phyloP scores from a whole-genome alignment of 2,329 filamentous ascomycete genomes.

The Lasiodiplodia sp. region DNA sequence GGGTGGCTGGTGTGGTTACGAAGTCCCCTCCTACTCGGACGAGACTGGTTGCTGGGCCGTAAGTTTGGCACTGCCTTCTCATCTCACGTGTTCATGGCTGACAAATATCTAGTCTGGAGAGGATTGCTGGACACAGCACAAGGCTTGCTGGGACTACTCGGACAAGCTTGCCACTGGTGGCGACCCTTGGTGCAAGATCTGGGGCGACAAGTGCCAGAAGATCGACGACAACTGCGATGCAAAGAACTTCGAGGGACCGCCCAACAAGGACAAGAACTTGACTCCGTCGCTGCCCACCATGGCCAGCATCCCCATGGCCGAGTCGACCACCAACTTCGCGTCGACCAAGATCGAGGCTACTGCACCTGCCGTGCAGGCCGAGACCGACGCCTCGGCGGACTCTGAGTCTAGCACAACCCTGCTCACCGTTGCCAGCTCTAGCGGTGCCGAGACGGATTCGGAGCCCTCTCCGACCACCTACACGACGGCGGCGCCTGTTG shows the following conservation, averaged over 20 bases:
- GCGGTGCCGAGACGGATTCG: neutral
- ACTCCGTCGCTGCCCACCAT: slow-evolving; percentile 41
- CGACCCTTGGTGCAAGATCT: slow-evolving; percentile 64
- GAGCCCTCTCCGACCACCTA: neutral
- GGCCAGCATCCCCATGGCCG: slow-evolving; percentile 25
- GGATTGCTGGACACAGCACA: slow-evolving; percentile 32
- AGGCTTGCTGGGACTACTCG: slow-evolving; percentile 63
- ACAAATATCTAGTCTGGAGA: slow-evolving; percentile 35
- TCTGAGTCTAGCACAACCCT: slow-evolving; percentile 7
- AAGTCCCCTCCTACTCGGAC: slow-evolving; percentile 64
- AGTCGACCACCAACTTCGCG: slow-evolving; percentile 26
- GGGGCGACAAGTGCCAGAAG: slow-evolving; percentile 66
- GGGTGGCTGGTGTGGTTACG: slow-evolving; percentile 74
- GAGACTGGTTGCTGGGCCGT: slow-evolving; percentile 67
- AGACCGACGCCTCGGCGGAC: neutral
- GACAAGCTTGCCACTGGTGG: slow-evolving; percentile 64
- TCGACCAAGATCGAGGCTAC: neutral
- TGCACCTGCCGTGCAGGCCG: neutral
- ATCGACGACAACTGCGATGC: slow-evolving; percentile 52
- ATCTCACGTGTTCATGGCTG: neutral
- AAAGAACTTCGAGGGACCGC: slow-evolving; percentile 52
- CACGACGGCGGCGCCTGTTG: slow-evolving; percentile 16
- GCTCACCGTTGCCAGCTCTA: neutral
- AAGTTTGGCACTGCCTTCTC: slow-evolving; percentile 32
- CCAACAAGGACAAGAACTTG: slow-evolving; percentile 51